Base-by-base conservation (phyloP, 371 early-diverging fungal species). In the Mortierella sp. region DNA sequence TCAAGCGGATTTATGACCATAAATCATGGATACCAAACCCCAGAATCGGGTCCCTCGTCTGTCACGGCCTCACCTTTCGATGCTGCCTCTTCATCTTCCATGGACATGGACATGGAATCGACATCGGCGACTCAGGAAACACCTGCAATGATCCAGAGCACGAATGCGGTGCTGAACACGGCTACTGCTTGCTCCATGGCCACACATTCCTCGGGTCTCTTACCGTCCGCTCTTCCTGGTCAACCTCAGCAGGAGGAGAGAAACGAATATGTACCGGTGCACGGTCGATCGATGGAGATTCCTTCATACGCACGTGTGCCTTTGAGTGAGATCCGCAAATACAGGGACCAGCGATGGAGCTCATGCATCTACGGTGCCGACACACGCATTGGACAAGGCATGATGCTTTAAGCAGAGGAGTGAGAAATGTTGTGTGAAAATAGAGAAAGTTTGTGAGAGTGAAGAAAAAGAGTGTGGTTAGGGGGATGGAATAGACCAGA, bases 211-310 rank as follows among this genome's bases (percentile, higher is more conserved):
- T 48, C 64, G 2, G 39, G 56, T 8, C 48, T 72, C 28, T n/a
- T 66, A n/a, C 72, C 72, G 11, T 72, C 72, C 5, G 72, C 72
- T 4, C 66, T 72, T n/a, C 67, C 62, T 15, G 67, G 41, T 31
- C 66, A 49, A 42, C 30, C n/a, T 3, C 44, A 52, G 32, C 27
- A 30, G 44, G 14, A 27, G 37, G 28, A 42, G 32, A 19, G 30
- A 48, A 56, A 30, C 23, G 75, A 73, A 41, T 75, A 64, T 32
- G 70, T 75, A 8, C 76, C 69, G 3, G 50, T 75, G 24, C 76
- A 75, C 43, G 76, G 76, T n/a, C 69, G 76, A 28, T 75, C 76
- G 12, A 75, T 75, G 76, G 64, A 75, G 54, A 75, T 75, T 42
- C 76, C 76, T 0, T 75, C 76, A 0, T 68, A 75, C 42, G 64